Evolutionary conservation across 371 early-diverging fungal genomes (phyloP).

Genomic region (Caulochytrium protostelioides): DNA sequence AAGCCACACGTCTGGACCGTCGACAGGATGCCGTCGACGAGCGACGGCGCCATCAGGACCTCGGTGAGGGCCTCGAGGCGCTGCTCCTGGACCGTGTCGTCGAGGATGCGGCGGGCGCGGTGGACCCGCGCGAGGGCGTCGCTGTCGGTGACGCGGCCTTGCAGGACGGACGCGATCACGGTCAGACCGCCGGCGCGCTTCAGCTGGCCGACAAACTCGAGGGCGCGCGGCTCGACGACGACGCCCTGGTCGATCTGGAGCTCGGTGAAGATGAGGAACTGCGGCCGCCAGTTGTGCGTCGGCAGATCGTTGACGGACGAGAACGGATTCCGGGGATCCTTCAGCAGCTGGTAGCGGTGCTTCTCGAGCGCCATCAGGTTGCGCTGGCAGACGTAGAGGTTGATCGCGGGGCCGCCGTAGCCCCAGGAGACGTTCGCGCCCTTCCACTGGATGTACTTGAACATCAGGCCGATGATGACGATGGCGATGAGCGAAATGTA

Average conservation of each 20-base stretch:
- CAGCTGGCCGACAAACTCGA: conserved; percentile 9
- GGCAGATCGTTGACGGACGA: conserved; percentile 1
- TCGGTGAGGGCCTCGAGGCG: conserved; percentile 8
- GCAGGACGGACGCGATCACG: conserved; percentile 1
- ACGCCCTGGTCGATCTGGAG: not conserved
- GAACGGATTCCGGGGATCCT: conserved; percentile 5
- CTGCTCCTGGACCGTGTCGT: conserved; percentile 1
- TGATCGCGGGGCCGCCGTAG: conserved; percentile 5
- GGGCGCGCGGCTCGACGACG: not conserved
- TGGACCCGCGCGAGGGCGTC: not conserved
- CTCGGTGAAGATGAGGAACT: conserved; percentile 8
- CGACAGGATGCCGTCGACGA: conserved; percentile 5
- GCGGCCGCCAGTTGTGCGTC: conserved; percentile 13
- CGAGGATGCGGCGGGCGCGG: not conserved
- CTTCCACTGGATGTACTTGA: conserved; percentile 7
- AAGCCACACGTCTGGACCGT: conserved; percentile 10
- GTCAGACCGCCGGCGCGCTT: conserved; percentile 8
- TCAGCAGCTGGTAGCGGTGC: not conserved
- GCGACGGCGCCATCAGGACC: conserved; percentile 3
- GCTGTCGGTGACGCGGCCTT: not conserved
- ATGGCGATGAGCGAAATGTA: conserved; percentile 3
- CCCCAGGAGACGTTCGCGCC: conserved; percentile 13
- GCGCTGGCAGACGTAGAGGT: conserved; percentile 11
- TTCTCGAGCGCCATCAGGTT: conserved; percentile 10
- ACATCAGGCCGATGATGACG: conserved; percentile 2